phyloP scores from a whole-genome alignment of 2,329 filamentous ascomycete species.

The Pseudohalonectria lignicola region DNA sequence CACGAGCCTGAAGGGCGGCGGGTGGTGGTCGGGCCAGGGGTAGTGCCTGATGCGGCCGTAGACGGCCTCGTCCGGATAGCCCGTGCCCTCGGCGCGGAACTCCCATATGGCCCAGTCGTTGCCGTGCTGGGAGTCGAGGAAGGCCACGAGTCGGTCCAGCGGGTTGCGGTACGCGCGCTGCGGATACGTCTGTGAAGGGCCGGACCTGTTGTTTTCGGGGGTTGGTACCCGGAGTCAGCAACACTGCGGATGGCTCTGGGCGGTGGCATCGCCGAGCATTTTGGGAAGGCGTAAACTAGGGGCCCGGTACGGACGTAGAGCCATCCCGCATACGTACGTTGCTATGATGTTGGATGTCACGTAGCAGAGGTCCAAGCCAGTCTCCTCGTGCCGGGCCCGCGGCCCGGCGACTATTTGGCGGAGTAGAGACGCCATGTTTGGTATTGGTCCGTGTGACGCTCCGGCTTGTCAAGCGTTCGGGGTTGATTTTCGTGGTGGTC shows the following conservation, averaged over 20 bases:
- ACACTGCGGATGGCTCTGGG: too few species aligned
- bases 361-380: constrained; percentile 89
- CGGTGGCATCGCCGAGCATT: too few species aligned
- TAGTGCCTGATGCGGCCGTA: constrained; percentile 81
- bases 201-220: constrained; percentile 53
- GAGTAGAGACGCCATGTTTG: constrained; percentile 59
- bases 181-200: constrained; percentile 80
- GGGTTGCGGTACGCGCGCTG: constrained; percentile 91
- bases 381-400: constrained; percentile 71
- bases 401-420: constrained; percentile 89
- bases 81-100: constrained; percentile 91
- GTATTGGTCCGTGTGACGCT: too few species aligned
- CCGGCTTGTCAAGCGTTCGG: too few species aligned
- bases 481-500: too few species aligned
- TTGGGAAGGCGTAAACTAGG: too few species aligned
- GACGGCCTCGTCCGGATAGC: constrained; percentile 85
- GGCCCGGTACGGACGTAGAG: not conserved
- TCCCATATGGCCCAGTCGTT: constrained; percentile 93
- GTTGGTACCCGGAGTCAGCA: too few species aligned
- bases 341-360: constrained; percentile 71
- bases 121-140: constrained; percentile 76
- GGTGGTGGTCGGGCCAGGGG: constrained; percentile 95
- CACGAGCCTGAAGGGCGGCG: constrained; percentile 81
- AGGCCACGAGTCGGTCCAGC: constrained; percentile 74
- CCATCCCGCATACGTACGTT: constrained; percentile 27